Evolutionary conservation across 1,284 basidiomycete genomes (phyloP), one percentile per base, ranked within the genome.

Genomic region (Ceratobasidium sp.): DNA sequence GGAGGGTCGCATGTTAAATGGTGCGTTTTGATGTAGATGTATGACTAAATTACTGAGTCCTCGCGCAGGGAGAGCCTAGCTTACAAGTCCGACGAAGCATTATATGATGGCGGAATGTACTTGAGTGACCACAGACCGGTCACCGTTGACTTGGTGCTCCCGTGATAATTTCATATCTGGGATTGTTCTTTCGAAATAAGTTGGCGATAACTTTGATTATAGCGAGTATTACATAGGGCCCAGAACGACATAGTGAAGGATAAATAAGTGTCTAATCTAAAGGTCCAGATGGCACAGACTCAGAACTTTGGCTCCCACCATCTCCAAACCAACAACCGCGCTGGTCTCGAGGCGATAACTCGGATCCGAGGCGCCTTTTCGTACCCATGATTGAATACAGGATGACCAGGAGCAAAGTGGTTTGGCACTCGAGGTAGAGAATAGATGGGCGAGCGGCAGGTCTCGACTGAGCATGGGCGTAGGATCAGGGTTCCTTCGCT

Each of bases 121-220:
- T 81, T 81, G 6, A 86, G 85, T 70, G 85, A 87, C 73, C 85
- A 87, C 74, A 80, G 84, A 0, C 85, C 84, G 4, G 83, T 86
- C 5, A 83, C 84, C 70, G 79, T 77, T 2, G 84, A 86, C 68
- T 10, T 72, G 13, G 31, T 57, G 12, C 15, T 69, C 22, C 27
- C n/a, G 27, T n/a, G 35, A 40, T 13, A 52, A 52, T 52, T 22
- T 8, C 38, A 7, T 40, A 8, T 7, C 38, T 40, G 7, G 38
- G 38, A 40, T 40, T 8, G 7, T 7, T 40, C 17, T 40, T 40
- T 40, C 17, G 17, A 40, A 40, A 40, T 40, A 40, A 40, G 38
- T 40, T 40, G 38, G 17, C n/a, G 38, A 8, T 40, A 17, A 17
- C n/a, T n/a, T n/a, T n/a, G n/a, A n/a, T n/a, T n/a, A n/a, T n/a